Conservation (phyloP, 176 grass and related monocot genomes). For the Carex pumila region DNA sequence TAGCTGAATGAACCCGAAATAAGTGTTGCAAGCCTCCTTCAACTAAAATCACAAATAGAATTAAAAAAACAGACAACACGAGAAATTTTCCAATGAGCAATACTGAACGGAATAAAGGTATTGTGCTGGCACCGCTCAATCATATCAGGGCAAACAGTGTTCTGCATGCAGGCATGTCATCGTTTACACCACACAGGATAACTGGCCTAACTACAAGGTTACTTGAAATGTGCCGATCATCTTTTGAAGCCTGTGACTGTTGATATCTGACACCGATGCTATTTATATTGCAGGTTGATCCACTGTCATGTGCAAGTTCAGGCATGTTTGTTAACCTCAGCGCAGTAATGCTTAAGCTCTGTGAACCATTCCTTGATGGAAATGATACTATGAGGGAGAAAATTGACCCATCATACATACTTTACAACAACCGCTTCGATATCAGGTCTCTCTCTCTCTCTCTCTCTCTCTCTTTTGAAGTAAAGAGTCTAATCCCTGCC, state of each 20-base stretch:
- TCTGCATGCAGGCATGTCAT: background rate
- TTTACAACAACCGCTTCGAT: slow-evolving; percentile 67
- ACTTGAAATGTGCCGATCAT: background rate
- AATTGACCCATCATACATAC: slow-evolving; percentile 80
- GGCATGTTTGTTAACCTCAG: slow-evolving; percentile 98
- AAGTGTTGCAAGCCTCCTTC: background rate
- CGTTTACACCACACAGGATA: background rate
- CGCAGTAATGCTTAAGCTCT: slow-evolving; percentile 79
- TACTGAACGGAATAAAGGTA: background rate
- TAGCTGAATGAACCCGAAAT: background rate
- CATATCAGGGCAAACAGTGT: background rate
- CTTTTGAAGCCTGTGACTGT: background rate
- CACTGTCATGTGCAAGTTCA: slow-evolving; percentile 68
- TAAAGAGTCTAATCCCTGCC: too few relatives aligned
- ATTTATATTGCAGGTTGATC: slow-evolving; percentile 60
- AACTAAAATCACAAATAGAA: background rate
- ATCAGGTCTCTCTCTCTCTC: slow-evolving; percentile 39
- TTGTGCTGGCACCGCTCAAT: background rate
- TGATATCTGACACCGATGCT: background rate
- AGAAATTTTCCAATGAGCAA: background rate
- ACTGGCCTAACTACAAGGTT: background rate
- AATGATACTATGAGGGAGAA: slow-evolving; percentile 74
- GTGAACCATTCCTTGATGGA: slow-evolving; percentile 80
- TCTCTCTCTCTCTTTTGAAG: too few relatives aligned
- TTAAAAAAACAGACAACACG: background rate